Evolutionary conservation across 2,329 filamentous ascomycete species (phyloP), one percentile per base, ranked within the genome.

Genomic region (Trichoderma aggressivum): DNA sequence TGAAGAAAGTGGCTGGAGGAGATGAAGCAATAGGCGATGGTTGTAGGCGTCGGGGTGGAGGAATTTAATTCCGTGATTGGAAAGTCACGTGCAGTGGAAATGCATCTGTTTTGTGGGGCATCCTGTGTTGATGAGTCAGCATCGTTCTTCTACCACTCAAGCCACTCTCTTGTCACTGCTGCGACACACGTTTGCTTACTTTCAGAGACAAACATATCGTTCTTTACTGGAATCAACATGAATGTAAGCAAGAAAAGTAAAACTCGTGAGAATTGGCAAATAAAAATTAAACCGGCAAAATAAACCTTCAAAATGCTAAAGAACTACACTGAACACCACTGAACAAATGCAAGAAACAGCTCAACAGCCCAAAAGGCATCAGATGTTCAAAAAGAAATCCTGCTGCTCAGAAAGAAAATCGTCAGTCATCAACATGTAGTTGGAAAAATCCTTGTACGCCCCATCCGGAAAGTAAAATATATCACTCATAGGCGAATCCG

Each of bases 381-480:
- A 60, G 14, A 32, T 24, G 26, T 65, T 53, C 7, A 28, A 11
- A 3, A 36, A 53, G 16, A 36, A 65, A 11, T 53, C 47, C 11
- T 28, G 43, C 16, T 28, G 30, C 30, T 55, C 47, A 34, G 30
- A 36, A 28, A 65, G 32, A 16, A 56, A 24, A 4, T 21, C 47
- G 5, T 65, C 47, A 34, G 62, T 24, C 47, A 65, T 55, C 14
- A 65, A 36, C 10, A 26, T 39, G 7, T 55, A 55, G n/a, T 55
- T 55, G 0, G 30, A 28, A 36, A 65, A 55, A 8, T 56, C 47
- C n/a, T 65, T 55, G 10, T 65, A 39, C 16, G 62, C 47, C 10
- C n/a, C 62, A 18, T 65, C 62, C 16, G 47, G 62, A 55, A 65
- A 55, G 11, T 34, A 10, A 36, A 65, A 65, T 21, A 65, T 65